Evolutionary conservation across 371 early-diverging fungal genomes (phyloP), one percentile per base, ranked within the genome.

Genomic region (Thermomucor indicae-seudaticae): DNA sequence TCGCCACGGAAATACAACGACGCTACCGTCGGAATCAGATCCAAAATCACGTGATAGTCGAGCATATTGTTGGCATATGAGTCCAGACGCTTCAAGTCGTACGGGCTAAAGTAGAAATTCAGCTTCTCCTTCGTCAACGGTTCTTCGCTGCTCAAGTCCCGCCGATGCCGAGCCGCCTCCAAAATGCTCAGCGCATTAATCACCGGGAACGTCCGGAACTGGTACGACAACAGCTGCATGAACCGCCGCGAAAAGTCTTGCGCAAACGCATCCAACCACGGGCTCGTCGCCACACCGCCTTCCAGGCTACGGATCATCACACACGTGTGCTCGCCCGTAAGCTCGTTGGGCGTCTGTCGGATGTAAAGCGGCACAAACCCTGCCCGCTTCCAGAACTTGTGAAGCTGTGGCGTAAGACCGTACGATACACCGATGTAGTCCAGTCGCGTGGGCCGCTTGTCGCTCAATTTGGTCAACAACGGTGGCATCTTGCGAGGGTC

Each of bases 371-470:
- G 98, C 8, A 80, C 76, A 69, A 91, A 98, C 1, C 91, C 91
- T 16, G 84, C 67, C 52, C 91, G 86, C 60, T 92, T 91, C 99
- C 99, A 99, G 76, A 99, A 99, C 70, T 90, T 90, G 73, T 94
- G 89, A 27, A 99, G 82, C 25, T 68, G 57, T 11, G 84, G 78
- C 2, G 97, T 98, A 48, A 99, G 62, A 11, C 99, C 99, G 68
- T 88, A 99, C 16, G 95, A 94, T 3, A 97, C 97, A 59, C 99
- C 99, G 17, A 99, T 76, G 83, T 96, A 99, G 60, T 96, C 91
- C 40, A 98, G 75, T 41, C 80, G 78, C 34, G 81, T 85, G 6
- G 88, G 82, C 43, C 75, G 83, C 47, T 89, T 89, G 58, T 95
- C 94, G 6, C 83, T 72, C 46, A 92, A 78, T 50, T 84, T 85